Percentiles rank a stretch among this genome's conserved stretches.
These are phyloP conservation scores for Fistulinella prunicolor DNA, from an alignment of 768 basidiomycete genomes.

Conservation along the genomic window DNA sequence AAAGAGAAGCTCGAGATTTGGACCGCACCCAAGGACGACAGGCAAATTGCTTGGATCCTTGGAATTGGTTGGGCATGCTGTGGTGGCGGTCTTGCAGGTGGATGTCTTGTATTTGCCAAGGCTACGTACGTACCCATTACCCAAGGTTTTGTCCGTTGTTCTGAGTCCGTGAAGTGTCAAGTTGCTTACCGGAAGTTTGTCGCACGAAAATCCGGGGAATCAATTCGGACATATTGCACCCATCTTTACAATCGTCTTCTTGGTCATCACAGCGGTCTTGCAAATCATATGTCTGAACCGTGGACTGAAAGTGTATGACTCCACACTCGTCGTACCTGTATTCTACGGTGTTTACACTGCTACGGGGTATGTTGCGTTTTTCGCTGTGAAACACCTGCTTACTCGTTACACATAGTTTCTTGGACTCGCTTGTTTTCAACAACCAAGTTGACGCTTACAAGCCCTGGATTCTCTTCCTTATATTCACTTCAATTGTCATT, in stretches of 20 bases:
- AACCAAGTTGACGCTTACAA: slow-evolving; percentile 83
- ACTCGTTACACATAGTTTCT: slow-evolving; percentile 39
- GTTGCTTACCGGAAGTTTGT: slow-evolving; percentile 70
- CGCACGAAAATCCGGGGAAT: slow-evolving; percentile 79
- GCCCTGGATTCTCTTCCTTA: slow-evolving; percentile 84
- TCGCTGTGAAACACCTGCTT: neutral
- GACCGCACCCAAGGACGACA: slow-evolving; percentile 80
- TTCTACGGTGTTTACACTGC: slow-evolving; percentile 94
- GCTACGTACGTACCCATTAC: slow-evolving; percentile 26
- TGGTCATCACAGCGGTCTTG: slow-evolving; percentile 71
- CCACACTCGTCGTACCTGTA: slow-evolving; percentile 87
- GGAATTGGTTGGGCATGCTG: slow-evolving; percentile 94
- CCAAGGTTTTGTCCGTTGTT: neutral
- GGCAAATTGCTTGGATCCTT: slow-evolving; percentile 82
- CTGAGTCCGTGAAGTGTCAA: slow-evolving; percentile 56
- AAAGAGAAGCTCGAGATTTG: slow-evolving; percentile 66
- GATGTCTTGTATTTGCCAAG: slow-evolving; percentile 81
- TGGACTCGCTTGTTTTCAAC: slow-evolving; percentile 76
- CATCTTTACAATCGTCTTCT: slow-evolving; percentile 66
- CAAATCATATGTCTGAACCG: slow-evolving; percentile 93
- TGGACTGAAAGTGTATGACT: slow-evolving; percentile 87
- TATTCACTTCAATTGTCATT: slow-evolving; percentile 81
- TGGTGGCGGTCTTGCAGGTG: slow-evolving; percentile 88
- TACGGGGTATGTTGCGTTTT: slow-evolving; percentile 53
- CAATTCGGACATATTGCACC: slow-evolving; percentile 81